A percentile compares a stretch with the other conserved stretches of the same genome.
Evolutionary conservation across 2,329 filamentous ascomycete species (phyloP).

Genomic region (Lachnellula willkommii): DNA sequence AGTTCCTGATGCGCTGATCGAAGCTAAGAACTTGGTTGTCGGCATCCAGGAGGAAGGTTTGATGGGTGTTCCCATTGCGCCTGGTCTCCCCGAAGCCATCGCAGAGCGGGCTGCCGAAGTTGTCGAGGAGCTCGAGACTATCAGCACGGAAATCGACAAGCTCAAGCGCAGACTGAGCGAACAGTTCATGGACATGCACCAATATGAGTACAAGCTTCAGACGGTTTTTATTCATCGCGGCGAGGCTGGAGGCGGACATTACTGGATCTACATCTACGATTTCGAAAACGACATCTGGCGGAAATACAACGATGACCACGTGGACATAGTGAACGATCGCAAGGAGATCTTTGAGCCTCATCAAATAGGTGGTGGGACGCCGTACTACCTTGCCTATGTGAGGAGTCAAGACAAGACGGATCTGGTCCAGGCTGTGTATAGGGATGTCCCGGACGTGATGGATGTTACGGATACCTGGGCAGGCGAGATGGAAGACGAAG

Average conservation of each 20-base stretch:
- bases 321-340: constrained; percentile 61
- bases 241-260: constrained; percentile 70
- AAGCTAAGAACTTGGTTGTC: constrained; percentile 38
- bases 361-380: constrained; percentile 62
- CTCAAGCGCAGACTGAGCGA: constrained; percentile 36
- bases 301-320: constrained; percentile 86
- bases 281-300: constrained; percentile 78
- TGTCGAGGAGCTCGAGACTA: constrained; percentile 40
- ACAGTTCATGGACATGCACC: constrained; percentile 59
- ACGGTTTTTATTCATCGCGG: constrained; percentile 90
- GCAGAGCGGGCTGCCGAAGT: constrained; percentile 41
- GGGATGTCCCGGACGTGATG: constrained; percentile 32
- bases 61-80: constrained; percentile 39
- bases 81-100: constrained; percentile 37
- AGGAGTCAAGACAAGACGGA: constrained; percentile 57
- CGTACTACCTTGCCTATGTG: constrained; percentile 82
- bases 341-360: constrained; percentile 64
- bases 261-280: constrained; percentile 85
- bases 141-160: constrained; percentile 44
- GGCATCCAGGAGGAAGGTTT: constrained; percentile 37
- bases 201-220: constrained; percentile 75
- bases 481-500: constrained; percentile 4
- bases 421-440: constrained; percentile 52
- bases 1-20: constrained; percentile 26
- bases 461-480: constrained; percentile 8